Conservation (phyloP, 768 basidiomycete species). For the Hemileccinum rubropunctum region DNA sequence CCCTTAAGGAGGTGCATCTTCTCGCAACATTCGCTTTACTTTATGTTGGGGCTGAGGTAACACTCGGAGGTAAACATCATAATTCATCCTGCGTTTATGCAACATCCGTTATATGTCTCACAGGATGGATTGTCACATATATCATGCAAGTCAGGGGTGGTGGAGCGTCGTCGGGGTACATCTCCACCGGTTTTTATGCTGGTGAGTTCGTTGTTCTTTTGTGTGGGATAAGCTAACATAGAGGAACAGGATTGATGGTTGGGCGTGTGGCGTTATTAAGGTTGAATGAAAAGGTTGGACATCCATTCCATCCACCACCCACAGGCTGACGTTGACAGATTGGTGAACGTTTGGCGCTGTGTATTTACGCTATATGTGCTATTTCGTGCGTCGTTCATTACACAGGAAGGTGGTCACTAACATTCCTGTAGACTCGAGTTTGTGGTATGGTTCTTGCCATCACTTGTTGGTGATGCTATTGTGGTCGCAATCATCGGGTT, state of each 20-base stretch:
- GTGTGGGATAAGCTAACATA: neutral
- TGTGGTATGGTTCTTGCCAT: constrained; percentile 67
- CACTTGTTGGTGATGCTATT: constrained; percentile 60
- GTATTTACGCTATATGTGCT: constrained; percentile 28
- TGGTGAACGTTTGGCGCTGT: constrained; percentile 30
- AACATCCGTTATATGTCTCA: neutral
- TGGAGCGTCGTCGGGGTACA: constrained; percentile 46
- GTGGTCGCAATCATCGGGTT: constrained; percentile 64
- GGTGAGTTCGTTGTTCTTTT: constrained; percentile 10
- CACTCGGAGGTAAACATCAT: constrained; percentile 40
- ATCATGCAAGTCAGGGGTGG: constrained; percentile 42
- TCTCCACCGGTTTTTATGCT: constrained; percentile 39
- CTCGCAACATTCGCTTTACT: constrained; percentile 44
- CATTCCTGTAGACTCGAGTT: constrained; percentile 51
- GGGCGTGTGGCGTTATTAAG: constrained; percentile 29
- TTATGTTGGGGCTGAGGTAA: constrained; percentile 54
- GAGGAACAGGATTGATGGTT: constrained; percentile 23
- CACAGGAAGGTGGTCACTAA: neutral
- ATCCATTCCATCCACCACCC: no score
- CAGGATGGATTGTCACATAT: constrained; percentile 73
- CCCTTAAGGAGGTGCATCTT: constrained; percentile 40
- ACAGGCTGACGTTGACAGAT: constrained; percentile 19
- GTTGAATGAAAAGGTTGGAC: constrained; percentile 26
- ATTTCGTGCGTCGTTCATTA: constrained; percentile 21
- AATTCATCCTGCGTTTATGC: neutral